Percentiles rank a stretch among this genome's conserved stretches.
Evolutionary conservation across 257 asterid species (phyloP).

Genomic region (Scutellaria minor): DNA sequence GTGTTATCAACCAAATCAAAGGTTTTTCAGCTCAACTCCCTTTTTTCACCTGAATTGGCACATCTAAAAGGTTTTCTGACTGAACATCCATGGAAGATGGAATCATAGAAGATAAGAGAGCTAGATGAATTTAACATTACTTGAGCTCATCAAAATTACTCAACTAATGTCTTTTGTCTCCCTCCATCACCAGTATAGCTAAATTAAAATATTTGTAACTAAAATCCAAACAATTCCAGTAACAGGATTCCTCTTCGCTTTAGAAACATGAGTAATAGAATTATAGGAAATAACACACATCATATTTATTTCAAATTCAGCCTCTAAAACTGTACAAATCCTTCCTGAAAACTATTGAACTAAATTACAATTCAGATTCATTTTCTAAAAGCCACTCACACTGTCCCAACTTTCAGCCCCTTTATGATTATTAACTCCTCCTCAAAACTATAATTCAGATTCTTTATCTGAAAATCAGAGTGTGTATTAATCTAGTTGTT

Average conservation of each 20-base stretch:
- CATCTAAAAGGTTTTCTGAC: neutral
- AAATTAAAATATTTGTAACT: neutral
- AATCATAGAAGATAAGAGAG: neutral
- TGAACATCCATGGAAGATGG: neutral
- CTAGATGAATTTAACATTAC: neutral
- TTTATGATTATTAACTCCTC: slow-evolving; percentile 7
- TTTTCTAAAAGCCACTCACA: too few relatives aligned
- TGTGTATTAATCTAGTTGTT: neutral
- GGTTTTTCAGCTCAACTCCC: slow-evolving; percentile 14
- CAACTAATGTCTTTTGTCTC: neutral
- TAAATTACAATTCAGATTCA: too few relatives aligned
- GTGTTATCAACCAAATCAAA: slow-evolving; percentile 6
- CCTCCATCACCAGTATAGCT: neutral
- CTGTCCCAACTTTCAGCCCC: neutral
- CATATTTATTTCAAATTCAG: slow-evolving; percentile 4
- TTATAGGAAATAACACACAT: neutral
- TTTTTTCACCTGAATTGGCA: neutral
- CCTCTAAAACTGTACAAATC: neutral
- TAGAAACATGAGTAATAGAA: slow-evolving; percentile 3
- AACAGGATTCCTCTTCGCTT: neutral
- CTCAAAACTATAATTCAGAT: neutral
- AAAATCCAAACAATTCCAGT: neutral
- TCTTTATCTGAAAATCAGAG: neutral
- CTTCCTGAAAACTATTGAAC: too few relatives aligned
- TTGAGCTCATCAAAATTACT: slow-evolving; percentile 13